Evolutionary conservation across 257 asterid species (phyloP).

Genomic region (Rauvolfia tetraphylla): DNA sequence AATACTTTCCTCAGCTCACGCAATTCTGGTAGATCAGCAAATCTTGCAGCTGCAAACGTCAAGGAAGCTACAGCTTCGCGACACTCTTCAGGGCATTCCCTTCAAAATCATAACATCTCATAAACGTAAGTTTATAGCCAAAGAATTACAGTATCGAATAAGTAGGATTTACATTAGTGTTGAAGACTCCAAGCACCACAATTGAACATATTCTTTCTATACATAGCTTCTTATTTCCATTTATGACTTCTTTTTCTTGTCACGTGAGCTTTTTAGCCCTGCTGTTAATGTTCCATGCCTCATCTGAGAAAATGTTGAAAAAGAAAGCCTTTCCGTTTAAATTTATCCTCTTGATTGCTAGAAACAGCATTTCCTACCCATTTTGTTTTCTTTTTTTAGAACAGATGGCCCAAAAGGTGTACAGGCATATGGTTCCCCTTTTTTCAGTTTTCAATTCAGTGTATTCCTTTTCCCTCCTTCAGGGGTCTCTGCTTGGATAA

Average conservation of each 20-base stretch:
- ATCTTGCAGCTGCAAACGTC: slow-evolving; percentile 86
- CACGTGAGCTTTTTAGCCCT: too few relatives aligned
- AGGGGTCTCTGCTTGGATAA: not conserved
- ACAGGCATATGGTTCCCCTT: not conserved
- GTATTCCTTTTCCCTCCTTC: not conserved
- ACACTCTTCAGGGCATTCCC: slow-evolving; percentile 93
- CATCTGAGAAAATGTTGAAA: not conserved
- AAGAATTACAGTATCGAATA: not conserved
- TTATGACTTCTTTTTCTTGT: not conserved
- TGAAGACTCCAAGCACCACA: not conserved
- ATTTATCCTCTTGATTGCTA: too few relatives aligned
- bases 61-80: slow-evolving; percentile 76
- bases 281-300: not conserved
- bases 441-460: not conserved
- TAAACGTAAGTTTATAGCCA: not conserved
- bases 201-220: too few relatives aligned
- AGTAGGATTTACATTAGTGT: not conserved
- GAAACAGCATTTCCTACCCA: too few relatives aligned
- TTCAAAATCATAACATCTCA: slow-evolving; percentile 13
- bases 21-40: slow-evolving; percentile 85
- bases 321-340: too few relatives aligned
- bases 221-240: not conserved
- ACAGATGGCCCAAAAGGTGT: too few relatives aligned
- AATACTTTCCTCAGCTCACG: slow-evolving; percentile 66
- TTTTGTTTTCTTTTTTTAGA: too few relatives aligned